Percentiles rank a stretch among this genome's conserved stretches.
Evolutionary conservation across 305 asterid genomes (phyloP).

Genomic region (Withania somnifera): DNA sequence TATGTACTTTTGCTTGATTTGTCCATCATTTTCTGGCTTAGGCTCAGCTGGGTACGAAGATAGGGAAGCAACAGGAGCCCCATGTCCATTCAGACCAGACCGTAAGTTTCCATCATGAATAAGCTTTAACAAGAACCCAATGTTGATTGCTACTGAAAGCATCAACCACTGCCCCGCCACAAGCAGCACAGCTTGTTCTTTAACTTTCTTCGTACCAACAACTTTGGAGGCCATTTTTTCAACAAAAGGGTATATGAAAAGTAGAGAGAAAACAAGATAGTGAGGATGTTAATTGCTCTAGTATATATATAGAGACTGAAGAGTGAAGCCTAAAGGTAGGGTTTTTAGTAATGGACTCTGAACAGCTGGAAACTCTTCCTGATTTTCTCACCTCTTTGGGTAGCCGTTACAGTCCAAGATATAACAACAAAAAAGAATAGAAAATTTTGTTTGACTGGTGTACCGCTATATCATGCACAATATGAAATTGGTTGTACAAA

Average conservation of each 20-base stretch:
- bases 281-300: neutral
- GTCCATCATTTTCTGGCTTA: constrained; percentile 15
- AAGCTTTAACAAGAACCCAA: constrained; percentile 53
- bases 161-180: constrained; percentile 49
- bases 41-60: constrained; percentile 13
- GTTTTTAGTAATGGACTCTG: neutral
- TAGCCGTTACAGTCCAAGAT: neutral
- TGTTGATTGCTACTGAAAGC: constrained; percentile 61
- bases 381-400: neutral
- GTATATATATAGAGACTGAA: neutral
- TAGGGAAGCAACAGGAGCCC: constrained; percentile 13
- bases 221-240: neutral
- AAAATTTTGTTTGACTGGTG: neutral
- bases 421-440: neutral
- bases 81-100: constrained; percentile 3
- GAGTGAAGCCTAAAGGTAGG: no score
- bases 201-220: neutral
- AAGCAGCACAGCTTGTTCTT: constrained; percentile 22
- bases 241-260: neutral
- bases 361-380: neutral
- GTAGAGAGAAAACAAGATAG: no score
- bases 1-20: constrained; percentile 9
- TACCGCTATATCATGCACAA: no score
- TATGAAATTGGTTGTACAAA: neutral
- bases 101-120: constrained; percentile 36